These are phyloP conservation scores for Penicillium sp. DNA, from an alignment of 2,329 filamentous ascomycete genomes.

Conservation along the genomic window DNA sequence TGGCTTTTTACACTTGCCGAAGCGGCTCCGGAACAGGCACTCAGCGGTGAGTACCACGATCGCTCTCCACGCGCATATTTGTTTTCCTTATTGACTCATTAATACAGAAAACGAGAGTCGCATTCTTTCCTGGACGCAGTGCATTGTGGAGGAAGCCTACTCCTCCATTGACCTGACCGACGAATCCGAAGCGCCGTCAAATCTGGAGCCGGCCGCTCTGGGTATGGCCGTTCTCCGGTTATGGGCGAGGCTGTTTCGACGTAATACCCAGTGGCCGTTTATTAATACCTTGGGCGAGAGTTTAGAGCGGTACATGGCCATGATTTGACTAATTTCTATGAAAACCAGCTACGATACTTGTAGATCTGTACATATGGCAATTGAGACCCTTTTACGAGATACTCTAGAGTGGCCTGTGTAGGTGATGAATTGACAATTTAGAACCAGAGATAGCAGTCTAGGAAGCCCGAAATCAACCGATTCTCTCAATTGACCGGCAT, in stretches of 20 bases:
- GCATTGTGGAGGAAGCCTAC: constrained; percentile 35
- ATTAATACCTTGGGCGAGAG: constrained; percentile 34
- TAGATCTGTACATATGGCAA: too few species aligned
- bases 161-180: constrained; percentile 32
- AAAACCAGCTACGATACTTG: background rate
- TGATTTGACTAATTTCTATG: too few species aligned
- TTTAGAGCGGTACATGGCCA: constrained; percentile 29
- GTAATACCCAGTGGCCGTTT: constrained; percentile 36
- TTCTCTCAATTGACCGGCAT: too few species aligned
- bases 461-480: too few species aligned
- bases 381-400: too few species aligned
- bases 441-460: too few species aligned
- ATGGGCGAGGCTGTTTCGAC: constrained; percentile 33
- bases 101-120: constrained; percentile 31
- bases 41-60: constrained; percentile 26
- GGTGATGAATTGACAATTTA: too few species aligned
- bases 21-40: constrained; percentile 24
- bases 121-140: constrained; percentile 33
- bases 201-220: constrained; percentile 27
- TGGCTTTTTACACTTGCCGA: constrained; percentile 43
- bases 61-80: background rate
- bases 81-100: constrained; percentile 4
- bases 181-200: constrained; percentile 21
- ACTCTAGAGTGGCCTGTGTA: too few species aligned
- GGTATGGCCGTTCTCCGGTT: constrained; percentile 31